A percentile compares a stretch with the other conserved stretches of the same genome.
Evolutionary conservation across 192 early-diverging fungal genomes (phyloP).

Genomic region (Kickxella alabastrina): DNA sequence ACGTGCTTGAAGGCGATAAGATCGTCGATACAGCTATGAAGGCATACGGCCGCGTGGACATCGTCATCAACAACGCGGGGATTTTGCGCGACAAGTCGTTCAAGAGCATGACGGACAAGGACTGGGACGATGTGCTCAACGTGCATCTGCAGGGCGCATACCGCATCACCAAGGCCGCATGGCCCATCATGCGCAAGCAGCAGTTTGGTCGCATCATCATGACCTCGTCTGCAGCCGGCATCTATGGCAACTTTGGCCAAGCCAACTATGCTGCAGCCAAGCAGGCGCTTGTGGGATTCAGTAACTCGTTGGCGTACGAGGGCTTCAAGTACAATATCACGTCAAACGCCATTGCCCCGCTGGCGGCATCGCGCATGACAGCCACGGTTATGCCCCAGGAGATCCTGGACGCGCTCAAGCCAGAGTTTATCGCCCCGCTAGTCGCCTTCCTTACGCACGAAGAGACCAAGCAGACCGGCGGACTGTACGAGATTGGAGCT

Average conservation of each 20-base stretch:
- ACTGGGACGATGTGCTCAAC: slow-evolving; percentile 92
- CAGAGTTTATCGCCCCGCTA: slow-evolving; percentile 93
- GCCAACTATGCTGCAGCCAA: slow-evolving; percentile 73
- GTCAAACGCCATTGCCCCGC: slow-evolving; percentile 91
- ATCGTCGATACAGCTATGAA: slow-evolving; percentile 96
- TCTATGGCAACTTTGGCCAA: slow-evolving; percentile 99
- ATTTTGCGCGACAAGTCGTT: slow-evolving; percentile 98
- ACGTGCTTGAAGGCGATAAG: slow-evolving; percentile 95
- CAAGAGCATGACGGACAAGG: slow-evolving; percentile 93
- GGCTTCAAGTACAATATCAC: slow-evolving; percentile 93
- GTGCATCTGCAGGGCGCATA: slow-evolving; percentile 95
- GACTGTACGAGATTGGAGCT: slow-evolving; percentile 91
- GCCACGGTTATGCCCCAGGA: slow-evolving; percentile 95
- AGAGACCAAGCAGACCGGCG: slow-evolving; percentile 70
- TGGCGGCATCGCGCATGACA: slow-evolving; percentile 97
- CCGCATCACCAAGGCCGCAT: slow-evolving; percentile 95
- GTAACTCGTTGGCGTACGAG: slow-evolving; percentile 87
- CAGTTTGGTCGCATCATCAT: slow-evolving; percentile 91
- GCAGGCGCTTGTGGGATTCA: slow-evolving; percentile 88
- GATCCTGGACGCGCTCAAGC: slow-evolving; percentile 90
- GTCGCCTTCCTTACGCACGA: slow-evolving; percentile 95
- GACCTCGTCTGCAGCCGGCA: slow-evolving; percentile 94
- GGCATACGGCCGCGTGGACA: slow-evolving; percentile 92
- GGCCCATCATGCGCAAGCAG: slow-evolving; percentile 93
- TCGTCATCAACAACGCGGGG: slow-evolving; percentile 97